Evolutionary conservation across 148 eudicot genomes (phyloP).

Genomic region (Rhododendron kiyosumense): DNA sequence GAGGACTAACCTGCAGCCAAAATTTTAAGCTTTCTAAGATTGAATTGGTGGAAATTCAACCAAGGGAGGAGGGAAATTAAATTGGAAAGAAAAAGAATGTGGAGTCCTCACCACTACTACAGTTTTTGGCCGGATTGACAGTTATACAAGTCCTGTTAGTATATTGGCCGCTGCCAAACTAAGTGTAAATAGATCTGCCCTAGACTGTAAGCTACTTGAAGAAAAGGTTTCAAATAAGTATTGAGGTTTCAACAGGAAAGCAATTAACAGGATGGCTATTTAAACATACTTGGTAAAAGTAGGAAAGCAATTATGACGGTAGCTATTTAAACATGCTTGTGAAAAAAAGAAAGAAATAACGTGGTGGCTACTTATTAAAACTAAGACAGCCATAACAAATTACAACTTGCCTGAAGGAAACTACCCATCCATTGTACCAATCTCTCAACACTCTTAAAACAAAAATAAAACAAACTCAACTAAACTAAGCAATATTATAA

Average conservation of each 20-base stretch:
- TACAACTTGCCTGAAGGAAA: neutral
- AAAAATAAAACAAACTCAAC: neutral
- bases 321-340: neutral
- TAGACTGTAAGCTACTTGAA: conserved; percentile 71
- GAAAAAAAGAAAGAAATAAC: neutral
- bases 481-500: neutral
- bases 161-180: conserved; percentile 85
- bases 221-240: conserved; percentile 4
- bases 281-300: neutral
- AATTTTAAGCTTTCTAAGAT: neutral
- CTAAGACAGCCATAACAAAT: neutral
- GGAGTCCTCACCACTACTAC: conserved; percentile 52
- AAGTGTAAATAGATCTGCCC: conserved; percentile 92
- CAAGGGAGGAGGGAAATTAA: neutral
- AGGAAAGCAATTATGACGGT: neutral
- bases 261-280: neutral
- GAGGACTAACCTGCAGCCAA: conserved; percentile 63
- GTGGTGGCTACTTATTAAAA: neutral
- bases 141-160: conserved; percentile 81
- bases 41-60: neutral
- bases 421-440: neutral
- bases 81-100: neutral
- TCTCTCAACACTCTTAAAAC: neutral
- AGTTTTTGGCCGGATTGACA: conserved; percentile 77
- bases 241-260: neutral